Percentiles rank a stretch among this genome's conserved stretches.
phyloP scores from a whole-genome alignment of 108 stramenopile genomes.

The Thalassiosira profunda region DNA sequence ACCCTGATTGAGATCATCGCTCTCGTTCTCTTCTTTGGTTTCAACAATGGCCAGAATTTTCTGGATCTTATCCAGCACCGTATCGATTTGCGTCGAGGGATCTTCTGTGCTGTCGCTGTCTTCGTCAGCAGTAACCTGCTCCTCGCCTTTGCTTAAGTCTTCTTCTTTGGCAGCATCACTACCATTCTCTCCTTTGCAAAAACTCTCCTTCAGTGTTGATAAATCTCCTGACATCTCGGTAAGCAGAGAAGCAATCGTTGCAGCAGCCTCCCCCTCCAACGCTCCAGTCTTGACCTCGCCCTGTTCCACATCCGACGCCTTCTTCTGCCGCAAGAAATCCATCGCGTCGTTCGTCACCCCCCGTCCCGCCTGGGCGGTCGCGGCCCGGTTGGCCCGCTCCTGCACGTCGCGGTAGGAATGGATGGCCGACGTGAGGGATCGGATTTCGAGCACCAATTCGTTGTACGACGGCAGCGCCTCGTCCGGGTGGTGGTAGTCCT shows the following conservation, averaged over 20 bases:
- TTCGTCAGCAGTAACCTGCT: no score
- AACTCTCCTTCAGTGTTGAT: slow-evolving; percentile 7
- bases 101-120: neutral
- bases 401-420: slow-evolving; percentile 24
- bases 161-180: slow-evolving; percentile 1
- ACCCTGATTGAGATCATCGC: neutral
- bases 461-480: slow-evolving; percentile 16
- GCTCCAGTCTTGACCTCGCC: slow-evolving; percentile 3
- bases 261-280: neutral
- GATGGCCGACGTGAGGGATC: slow-evolving; percentile 36
- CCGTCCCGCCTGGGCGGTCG: slow-evolving; percentile 20
- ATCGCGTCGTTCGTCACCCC: slow-evolving; percentile 48
- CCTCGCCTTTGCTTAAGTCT: slow-evolving; percentile 16
- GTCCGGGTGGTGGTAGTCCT: neutral
- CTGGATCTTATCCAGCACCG: slow-evolving; percentile 18
- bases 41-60: slow-evolving; percentile 16
- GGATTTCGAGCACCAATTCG: slow-evolving; percentile 38
- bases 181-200: slow-evolving; percentile 10
- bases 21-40: neutral
- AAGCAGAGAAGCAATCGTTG: slow-evolving; percentile 12
- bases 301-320: neutral
- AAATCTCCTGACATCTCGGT: slow-evolving; percentile 27
- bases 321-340: slow-evolving; percentile 31
- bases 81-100: slow-evolving; percentile 15
- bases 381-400: slow-evolving; percentile 25